Conservation (phyloP, 2,329 filamentous ascomycete species). For the Juglanconis oblonga region DNA sequence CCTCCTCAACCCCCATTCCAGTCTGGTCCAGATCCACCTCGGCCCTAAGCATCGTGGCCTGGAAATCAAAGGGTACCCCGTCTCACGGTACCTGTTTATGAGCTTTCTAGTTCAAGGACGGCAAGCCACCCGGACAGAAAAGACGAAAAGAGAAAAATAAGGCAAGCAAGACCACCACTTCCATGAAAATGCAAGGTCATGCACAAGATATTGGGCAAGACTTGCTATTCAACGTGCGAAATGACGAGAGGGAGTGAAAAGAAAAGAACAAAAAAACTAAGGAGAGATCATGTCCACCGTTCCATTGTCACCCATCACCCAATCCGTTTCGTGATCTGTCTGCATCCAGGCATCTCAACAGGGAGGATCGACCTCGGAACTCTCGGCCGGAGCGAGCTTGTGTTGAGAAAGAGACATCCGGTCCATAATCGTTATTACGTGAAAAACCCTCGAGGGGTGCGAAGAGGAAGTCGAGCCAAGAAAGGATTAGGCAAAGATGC, state of each 20-base stretch:
- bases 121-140: not conserved
- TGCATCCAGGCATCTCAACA: conserved; percentile 22
- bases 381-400: conserved; percentile 12
- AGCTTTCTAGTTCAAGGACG: conserved; percentile 5
- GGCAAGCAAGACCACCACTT: not conserved
- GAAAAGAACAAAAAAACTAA: conserved; percentile 20
- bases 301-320: conserved; percentile 11
- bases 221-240: not conserved
- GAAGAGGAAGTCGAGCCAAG: not conserved
- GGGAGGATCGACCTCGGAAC: conserved; percentile 19
- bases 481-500: conserved; percentile 21
- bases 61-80: not conserved
- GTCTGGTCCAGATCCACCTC: not conserved
- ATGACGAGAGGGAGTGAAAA: conserved; percentile 13
- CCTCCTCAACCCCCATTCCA: conserved; percentile 1
- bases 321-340: conserved; percentile 22
- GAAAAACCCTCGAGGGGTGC: conserved; percentile 1
- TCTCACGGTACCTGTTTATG: not conserved
- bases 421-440: conserved; percentile 18
- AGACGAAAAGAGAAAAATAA: not conserved
- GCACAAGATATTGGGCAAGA: not conserved
- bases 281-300: conserved; percentile 17
- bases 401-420: conserved; percentile 3
- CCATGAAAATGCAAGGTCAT: conserved; percentile 4
- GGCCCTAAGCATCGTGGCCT: not conserved